Base-by-base conservation (phyloP, 441 rosid genomes). In the Euphorbia schlechtendalii region DNA sequence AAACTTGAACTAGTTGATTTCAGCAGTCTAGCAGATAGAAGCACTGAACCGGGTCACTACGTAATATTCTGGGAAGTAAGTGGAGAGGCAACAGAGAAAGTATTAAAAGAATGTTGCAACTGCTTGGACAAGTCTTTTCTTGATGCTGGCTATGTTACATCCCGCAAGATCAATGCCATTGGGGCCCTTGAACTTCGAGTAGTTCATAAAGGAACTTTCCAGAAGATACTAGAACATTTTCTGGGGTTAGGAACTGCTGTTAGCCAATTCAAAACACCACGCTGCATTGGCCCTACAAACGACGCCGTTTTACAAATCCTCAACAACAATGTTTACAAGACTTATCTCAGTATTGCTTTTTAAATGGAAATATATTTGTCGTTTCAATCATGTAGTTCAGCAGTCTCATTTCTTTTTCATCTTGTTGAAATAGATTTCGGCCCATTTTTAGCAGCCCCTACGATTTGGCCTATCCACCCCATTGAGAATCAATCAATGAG, bases 241-340 rank as follows among this genome's bases (percentile, higher is more conserved):
- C 70, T 91, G 10, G 88, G 85, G 7, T 70, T 89, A 24, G 99
- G 99, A 45, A 72, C 86, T 1, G 90, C 87, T 0, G 86, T 83
- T 59, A 93, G 86, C 67, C 99, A 94, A 78, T 94, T 83, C 70
- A 94, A 94, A 72, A 87, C 88, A 10, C 97, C 99, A 0, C 71
- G 99, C 53, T 90, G 90, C 58, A 74, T 94, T 11, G 83, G 86
- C 27, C 76, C 84, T 4, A 20, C 53, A 14, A 89, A 90, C 75
- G 73, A 25, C 13, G 59, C 49, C 34, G 89, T 89, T 64, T 61
- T 84, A 59, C 86, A 89, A 68, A 89, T 94, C 67, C 67, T 94
- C 41, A 69, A 76, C 67, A 68, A 56, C 21, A 88, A 87, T 71
- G 96, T 86, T 22, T 78, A 51, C 1, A 71, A 72, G 76, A 72